Conservation (phyloP, 495 filamentous ascomycete genomes). For the Penicillium tannophilum region DNA sequence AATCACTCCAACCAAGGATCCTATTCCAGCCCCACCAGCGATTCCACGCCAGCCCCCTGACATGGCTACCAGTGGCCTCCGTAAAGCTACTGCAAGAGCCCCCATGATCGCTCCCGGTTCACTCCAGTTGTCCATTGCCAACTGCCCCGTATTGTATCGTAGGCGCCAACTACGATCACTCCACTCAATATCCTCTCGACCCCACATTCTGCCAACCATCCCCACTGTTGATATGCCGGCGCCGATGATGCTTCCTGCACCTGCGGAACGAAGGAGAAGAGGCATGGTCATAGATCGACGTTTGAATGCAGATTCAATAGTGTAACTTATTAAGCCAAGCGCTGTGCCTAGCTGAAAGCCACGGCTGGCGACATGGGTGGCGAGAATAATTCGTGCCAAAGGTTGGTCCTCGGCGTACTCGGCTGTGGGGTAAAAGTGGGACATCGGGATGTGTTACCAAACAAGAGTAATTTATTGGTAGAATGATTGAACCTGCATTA, state of each 20-base stretch:
- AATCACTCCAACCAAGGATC: conserved; percentile 33
- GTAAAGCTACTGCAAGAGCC: conserved; percentile 25
- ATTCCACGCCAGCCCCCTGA: conserved; percentile 31
- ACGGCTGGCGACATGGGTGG: conserved; percentile 58
- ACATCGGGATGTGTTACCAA: conserved; percentile 35
- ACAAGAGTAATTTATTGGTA: not conserved
- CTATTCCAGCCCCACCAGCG: conserved; percentile 38
- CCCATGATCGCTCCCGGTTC: conserved; percentile 39
- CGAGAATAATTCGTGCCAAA: conserved; percentile 51
- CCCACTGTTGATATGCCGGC: conserved; percentile 33
- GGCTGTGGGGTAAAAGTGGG: conserved; percentile 53
- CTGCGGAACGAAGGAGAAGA: conserved; percentile 40
- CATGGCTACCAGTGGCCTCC: not conserved
- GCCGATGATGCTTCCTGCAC: conserved; percentile 28
- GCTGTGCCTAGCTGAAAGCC: conserved; percentile 50
- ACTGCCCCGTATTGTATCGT: conserved; percentile 54
- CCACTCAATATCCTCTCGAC: conserved; percentile 62
- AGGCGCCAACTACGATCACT: conserved; percentile 61
- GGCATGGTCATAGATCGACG: conserved; percentile 15
- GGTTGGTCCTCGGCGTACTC: conserved; percentile 65
- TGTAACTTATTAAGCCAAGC: conserved; percentile 37
- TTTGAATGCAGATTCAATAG: conserved; percentile 14
- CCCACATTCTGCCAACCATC: conserved; percentile 51
- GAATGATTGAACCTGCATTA: not conserved
- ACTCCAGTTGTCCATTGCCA: conserved; percentile 55